A percentile compares a stretch with the other conserved stretches of the same genome.
These are phyloP conservation scores for Limnanthes douglasii DNA, from an alignment of 345 rosid genomes.

Conservation along the genomic window DNA sequence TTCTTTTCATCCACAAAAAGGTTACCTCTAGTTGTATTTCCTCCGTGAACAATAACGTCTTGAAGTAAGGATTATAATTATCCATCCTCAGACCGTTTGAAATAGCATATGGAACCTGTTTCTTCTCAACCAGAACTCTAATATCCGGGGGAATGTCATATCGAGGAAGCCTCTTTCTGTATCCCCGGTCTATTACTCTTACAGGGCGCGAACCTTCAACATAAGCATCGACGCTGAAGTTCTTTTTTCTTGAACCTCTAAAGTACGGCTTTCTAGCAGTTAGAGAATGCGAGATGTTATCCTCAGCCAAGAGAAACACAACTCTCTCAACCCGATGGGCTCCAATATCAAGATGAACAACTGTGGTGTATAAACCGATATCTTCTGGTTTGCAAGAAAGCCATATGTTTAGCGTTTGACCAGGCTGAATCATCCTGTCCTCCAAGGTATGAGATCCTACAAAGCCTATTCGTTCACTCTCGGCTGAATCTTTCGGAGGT, in stretches of 20 bases:
- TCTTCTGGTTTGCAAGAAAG: constrained; percentile 57
- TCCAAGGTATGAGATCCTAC: constrained; percentile 33
- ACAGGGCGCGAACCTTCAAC: constrained; percentile 34
- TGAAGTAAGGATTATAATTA: constrained; percentile 49
- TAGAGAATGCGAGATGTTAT: constrained; percentile 49
- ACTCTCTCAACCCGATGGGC: constrained; percentile 44
- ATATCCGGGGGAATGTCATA: constrained; percentile 53
- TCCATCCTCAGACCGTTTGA: constrained; percentile 21
- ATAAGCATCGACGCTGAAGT: constrained; percentile 23
- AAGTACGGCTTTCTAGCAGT: constrained; percentile 38
- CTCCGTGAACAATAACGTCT: constrained; percentile 56
- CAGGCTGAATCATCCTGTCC: constrained; percentile 70
- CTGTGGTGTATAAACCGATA: constrained; percentile 57
- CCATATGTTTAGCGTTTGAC: constrained; percentile 49
- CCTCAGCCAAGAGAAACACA: constrained; percentile 64
- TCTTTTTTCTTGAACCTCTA: constrained; percentile 33
- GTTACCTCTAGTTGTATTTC: constrained; percentile 77
- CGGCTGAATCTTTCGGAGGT: constrained; percentile 26
- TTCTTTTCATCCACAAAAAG: background rate
- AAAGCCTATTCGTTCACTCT: constrained; percentile 17
- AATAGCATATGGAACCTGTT: constrained; percentile 35
- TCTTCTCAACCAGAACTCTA: constrained; percentile 44
- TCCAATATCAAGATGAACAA: constrained; percentile 41
- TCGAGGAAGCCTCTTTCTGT: constrained; percentile 38
- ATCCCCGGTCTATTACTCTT: constrained; percentile 4